These are phyloP conservation scores for Suillus bovinus DNA, from an alignment of 768 basidiomycete genomes.

Conservation along the genomic window DNA sequence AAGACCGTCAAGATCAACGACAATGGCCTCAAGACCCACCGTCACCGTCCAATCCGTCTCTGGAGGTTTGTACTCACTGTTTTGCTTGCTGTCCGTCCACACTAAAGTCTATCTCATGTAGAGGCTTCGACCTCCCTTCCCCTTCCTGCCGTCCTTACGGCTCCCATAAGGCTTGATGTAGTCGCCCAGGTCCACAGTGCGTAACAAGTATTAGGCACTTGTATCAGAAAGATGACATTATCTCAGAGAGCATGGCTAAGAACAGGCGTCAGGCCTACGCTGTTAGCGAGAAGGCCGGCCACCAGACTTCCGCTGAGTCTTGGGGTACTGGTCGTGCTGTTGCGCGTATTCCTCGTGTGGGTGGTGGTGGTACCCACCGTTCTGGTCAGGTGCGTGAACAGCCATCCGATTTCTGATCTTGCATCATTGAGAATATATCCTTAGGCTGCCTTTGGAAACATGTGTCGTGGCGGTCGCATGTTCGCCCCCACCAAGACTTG, in stretches of 20 bases:
- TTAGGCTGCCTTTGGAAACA: conserved; percentile 99
- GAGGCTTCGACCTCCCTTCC: conserved; percentile 88
- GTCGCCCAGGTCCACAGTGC: conserved; percentile 98
- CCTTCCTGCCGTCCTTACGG: conserved; percentile 94
- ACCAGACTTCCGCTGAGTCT: conserved; percentile 98
- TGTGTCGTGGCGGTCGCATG: conserved; percentile 99
- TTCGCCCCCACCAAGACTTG: conserved; percentile 99
- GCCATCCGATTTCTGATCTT: not conserved
- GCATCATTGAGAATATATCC: conserved; percentile 8
- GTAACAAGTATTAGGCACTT: conserved; percentile 37
- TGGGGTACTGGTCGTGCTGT: conserved; percentile 99
- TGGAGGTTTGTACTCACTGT: conserved; percentile 54
- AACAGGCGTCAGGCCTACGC: conserved; percentile 97
- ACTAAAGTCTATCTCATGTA: conserved; percentile 28
- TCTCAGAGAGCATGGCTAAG: conserved; percentile 92
- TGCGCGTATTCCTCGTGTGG: conserved; percentile 99
- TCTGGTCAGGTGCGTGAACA: conserved; percentile 78
- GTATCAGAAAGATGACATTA: conserved; percentile 14
- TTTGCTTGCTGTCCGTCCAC: not conserved
- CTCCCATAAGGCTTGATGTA: conserved; percentile 98
- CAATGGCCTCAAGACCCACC: conserved; percentile 93
- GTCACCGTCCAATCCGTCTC: conserved; percentile 78
- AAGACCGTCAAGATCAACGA: conserved; percentile 34
- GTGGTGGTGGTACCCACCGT: conserved; percentile 97
- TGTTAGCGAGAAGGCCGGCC: conserved; percentile 96